These are phyloP conservation scores for Solanum dulcamara DNA, from an alignment of 257 asterid species.

Conservation along the genomic window DNA sequence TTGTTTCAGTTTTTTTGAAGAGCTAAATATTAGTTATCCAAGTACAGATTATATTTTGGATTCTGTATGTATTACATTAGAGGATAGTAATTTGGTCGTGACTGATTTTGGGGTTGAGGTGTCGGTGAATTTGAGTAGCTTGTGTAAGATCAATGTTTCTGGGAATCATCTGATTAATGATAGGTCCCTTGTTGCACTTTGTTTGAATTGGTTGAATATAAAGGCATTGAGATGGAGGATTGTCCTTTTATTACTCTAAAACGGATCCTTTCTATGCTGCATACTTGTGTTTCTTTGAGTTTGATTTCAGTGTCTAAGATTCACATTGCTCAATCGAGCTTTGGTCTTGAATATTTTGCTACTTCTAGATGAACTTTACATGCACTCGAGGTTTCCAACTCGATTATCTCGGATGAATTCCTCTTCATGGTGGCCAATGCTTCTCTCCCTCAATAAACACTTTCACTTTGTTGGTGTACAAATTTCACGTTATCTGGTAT, in stretches of 20 bases:
- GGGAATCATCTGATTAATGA: too few species aligned
- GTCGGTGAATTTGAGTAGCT: not conserved
- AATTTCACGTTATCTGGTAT: not conserved
- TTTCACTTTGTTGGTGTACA: not conserved
- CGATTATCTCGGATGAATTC: not conserved
- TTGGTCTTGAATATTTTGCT: not conserved
- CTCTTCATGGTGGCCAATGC: not conserved
- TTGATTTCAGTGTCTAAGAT: not conserved
- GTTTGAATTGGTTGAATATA: too few species aligned
- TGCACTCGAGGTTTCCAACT: not conserved
- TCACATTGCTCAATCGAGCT: not conserved
- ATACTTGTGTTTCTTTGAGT: not conserved
- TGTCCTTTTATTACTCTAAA: not conserved
- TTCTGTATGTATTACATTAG: too few species aligned
- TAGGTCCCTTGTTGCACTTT: too few species aligned
- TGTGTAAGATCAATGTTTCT: too few species aligned
- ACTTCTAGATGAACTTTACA: not conserved
- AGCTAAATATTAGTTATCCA: slow-evolving; percentile 1
- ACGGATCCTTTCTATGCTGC: not conserved
- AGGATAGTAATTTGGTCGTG: too few species aligned
- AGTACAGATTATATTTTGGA: not conserved
- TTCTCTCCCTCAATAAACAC: not conserved
- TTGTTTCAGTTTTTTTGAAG: not conserved
- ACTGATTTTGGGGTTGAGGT: not conserved
- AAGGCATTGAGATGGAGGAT: not conserved